Base-by-base conservation (phyloP, 805 yeast species). In the Spathaspora boniae region DNA sequence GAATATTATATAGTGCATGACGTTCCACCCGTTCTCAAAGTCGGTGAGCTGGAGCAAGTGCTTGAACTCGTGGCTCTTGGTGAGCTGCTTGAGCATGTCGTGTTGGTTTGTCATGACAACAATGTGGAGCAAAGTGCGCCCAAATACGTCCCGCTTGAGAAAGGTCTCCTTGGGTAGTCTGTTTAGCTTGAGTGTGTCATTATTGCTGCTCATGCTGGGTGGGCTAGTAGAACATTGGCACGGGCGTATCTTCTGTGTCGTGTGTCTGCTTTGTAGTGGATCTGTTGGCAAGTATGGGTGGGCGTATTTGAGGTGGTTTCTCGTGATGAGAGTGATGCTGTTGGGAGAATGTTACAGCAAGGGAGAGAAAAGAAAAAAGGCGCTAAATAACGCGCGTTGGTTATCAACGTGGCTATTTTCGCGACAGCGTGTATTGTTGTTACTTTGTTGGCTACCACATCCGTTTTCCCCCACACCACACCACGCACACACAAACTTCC, bases 21-120 rank as follows among this genome's bases (percentile, higher is more conserved):
- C 76, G 28, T 85, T 83, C 82, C 94, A 88, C 2, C 86, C 83
- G 51, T 76, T 86, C 56, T 88, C 96, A 34, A 63, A 64, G 54
- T 89, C 96, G 2, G 65, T 58, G 0, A 59, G 46, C 2, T 70
- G 45, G 35, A 68, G 26, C 2, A 62, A 40, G n/a, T 36, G 31
- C 33, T 78, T 76, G 16, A 74, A 50, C 12, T 70, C 68, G 6
- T 71, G 67, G 42, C 72, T 70, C 34, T 64, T 66, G 26, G 82
- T 54, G 6, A 83, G 44, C 16, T 62, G 61, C 6, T 57, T 48
- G 12, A 84, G 58, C 17, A 66, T 50, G 37, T 73, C 77, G 31
- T 58, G 51, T 31, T 76, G 62, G 41, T 80, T 77, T 29, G 69
- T 44, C 22, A 76, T 53, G 26, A 80, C 67, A 12, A 80, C 51